Conservation (phyloP, 2,329 filamentous ascomycete species). For the Xylariaceae sp. region DNA sequence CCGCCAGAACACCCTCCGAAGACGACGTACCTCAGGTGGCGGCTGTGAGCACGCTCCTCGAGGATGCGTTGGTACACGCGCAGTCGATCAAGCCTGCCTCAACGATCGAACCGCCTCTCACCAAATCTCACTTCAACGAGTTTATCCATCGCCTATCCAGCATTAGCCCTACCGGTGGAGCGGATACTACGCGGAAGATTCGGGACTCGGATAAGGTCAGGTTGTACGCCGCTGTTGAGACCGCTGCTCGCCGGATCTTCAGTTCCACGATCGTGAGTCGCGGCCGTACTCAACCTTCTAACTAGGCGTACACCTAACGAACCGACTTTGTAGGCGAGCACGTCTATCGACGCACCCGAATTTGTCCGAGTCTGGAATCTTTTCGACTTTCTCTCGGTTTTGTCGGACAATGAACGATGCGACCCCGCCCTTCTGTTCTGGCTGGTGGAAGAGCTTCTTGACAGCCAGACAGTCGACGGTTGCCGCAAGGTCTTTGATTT, state of each 20-base stretch:
- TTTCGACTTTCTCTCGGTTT: slow-evolving; percentile 81
- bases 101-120: slow-evolving; percentile 68
- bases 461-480: slow-evolving; percentile 89
- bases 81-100: slow-evolving; percentile 51
- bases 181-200: slow-evolving; percentile 22
- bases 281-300: background rate
- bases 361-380: slow-evolving; percentile 91
- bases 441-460: slow-evolving; percentile 89
- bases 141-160: slow-evolving; percentile 40
- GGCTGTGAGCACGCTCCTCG: slow-evolving; percentile 48
- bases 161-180: slow-evolving; percentile 34
- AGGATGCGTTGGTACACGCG: slow-evolving; percentile 54
- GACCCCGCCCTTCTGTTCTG: slow-evolving; percentile 81
- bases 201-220: slow-evolving; percentile 41
- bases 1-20: slow-evolving; percentile 39
- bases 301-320: slow-evolving; percentile 29
- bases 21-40: slow-evolving; percentile 49
- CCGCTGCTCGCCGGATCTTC: slow-evolving; percentile 75
- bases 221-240: slow-evolving; percentile 71
- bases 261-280: slow-evolving; percentile 67
- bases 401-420: slow-evolving; percentile 73
- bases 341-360: slow-evolving; percentile 66
- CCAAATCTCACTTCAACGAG: slow-evolving; percentile 58
- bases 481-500: slow-evolving; percentile 92
- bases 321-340: slow-evolving; percentile 54